Evolutionary conservation across 345 rosid species (phyloP).

Genomic region (Linum usitatissimum): DNA sequence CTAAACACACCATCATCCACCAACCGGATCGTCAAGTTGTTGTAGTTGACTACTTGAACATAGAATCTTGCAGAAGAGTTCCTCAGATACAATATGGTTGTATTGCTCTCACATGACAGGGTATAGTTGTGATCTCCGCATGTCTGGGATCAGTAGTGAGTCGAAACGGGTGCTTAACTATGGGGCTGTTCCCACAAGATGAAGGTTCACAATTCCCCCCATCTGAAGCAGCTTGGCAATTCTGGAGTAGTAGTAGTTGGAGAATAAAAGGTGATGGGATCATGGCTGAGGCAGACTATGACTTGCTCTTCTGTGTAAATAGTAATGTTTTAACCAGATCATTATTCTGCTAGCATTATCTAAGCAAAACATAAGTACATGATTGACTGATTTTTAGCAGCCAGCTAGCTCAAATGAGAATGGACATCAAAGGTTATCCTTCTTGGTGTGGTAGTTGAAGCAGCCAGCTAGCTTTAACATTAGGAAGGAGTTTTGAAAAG

Average conservation of each 20-base stretch:
- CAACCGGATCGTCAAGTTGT: conserved; percentile 1
- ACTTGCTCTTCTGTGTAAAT: no score
- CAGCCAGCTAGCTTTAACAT: no score
- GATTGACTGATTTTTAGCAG: no score
- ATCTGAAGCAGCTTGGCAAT: not conserved
- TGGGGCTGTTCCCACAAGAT: not conserved
- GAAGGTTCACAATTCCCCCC: not conserved
- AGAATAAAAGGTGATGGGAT: not conserved
- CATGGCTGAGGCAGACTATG: no score
- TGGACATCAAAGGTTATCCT: no score
- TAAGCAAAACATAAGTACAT: no score
- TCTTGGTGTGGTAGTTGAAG: no score
- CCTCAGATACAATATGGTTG: not conserved
- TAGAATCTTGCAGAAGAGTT: not conserved
- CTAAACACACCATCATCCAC: conserved; percentile 4
- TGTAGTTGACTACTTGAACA: conserved; percentile 2
- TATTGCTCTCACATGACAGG: conserved; percentile 4
- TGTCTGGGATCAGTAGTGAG: conserved; percentile 1
- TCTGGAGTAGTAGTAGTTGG: not conserved
- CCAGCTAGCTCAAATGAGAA: no score
- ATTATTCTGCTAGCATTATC: no score
- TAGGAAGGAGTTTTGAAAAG: no score
- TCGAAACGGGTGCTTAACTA: conserved; percentile 3
- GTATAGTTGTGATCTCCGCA: not conserved
- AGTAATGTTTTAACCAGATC: no score